Conservation (phyloP, 1,139 yeast species). For the Candida albicans region DNA sequence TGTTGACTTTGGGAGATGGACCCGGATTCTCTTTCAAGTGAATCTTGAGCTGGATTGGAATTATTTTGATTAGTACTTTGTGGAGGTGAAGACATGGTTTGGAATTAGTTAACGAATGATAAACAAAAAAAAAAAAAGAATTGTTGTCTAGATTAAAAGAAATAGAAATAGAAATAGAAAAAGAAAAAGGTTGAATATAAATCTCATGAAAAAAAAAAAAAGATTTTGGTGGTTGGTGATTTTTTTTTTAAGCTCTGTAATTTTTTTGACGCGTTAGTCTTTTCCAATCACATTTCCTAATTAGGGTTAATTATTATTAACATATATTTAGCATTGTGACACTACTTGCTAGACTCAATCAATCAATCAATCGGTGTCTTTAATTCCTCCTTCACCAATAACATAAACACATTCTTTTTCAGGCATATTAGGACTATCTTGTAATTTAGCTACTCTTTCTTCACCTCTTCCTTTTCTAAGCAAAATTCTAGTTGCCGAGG, state of each 20-base stretch:
- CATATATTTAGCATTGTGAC: neutral
- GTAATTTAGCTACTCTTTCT: conserved; percentile 62
- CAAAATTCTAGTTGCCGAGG: conserved; percentile 60
- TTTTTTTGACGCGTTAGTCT: conserved; percentile 9
- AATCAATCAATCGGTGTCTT: conserved; percentile 34
- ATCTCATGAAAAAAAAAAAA: conserved; percentile 4
- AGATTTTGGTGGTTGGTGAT: conserved; percentile 3
- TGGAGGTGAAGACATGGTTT: conserved; percentile 31
- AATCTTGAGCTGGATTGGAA: conserved; percentile 7
- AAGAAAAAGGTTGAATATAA: neutral
- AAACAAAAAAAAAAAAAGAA: neutral
- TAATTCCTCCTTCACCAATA: conserved; percentile 53
- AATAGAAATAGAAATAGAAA: neutral
- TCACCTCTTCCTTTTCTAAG: conserved; percentile 64
- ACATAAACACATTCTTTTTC: conserved; percentile 57
- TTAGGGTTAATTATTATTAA: conserved; percentile 19
- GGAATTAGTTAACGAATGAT: neutral
- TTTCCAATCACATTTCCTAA: conserved; percentile 24
- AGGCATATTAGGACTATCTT: conserved; percentile 65
- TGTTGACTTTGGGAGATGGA: conserved; percentile 39
- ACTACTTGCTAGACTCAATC: neutral
- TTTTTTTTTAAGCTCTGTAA: conserved; percentile 4
- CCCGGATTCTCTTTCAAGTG: conserved; percentile 24
- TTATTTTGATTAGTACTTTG: conserved; percentile 24
- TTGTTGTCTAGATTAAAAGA: neutral